These are phyloP conservation scores for Ensete glaucum DNA, from an alignment of 176 grass and related monocot genomes.

Conservation along the genomic window DNA sequence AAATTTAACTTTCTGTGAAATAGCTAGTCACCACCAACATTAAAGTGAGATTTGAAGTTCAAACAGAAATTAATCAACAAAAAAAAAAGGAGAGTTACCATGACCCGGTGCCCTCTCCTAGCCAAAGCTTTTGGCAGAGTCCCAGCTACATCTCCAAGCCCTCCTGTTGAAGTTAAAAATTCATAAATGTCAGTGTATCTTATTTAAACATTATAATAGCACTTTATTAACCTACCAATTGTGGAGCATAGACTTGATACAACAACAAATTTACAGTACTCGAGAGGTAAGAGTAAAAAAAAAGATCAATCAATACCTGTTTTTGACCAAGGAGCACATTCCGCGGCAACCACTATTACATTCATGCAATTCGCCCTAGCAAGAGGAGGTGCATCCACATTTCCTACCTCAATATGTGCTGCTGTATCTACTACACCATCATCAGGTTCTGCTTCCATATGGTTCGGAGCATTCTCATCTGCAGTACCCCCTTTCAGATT, in stretches of 20 bases:
- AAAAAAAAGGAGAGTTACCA: conserved; percentile 30
- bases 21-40: not conserved
- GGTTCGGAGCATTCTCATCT: not conserved
- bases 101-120: conserved; percentile 84
- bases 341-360: conserved; percentile 66
- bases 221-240: too few relatives aligned
- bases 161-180: conserved; percentile 44
- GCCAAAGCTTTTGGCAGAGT: conserved; percentile 94
- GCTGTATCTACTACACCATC: conserved; percentile 9
- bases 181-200: conserved; percentile 6
- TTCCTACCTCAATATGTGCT: conserved; percentile 31
- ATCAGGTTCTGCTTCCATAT: not conserved
- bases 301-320: conserved; percentile 33
- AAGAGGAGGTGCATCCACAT: conserved; percentile 37
- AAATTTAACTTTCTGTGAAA: not conserved
- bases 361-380: conserved; percentile 90
- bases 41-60: not conserved
- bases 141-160: conserved; percentile 87
- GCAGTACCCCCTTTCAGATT: not conserved
- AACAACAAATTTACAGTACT: not conserved
- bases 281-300: not conserved
- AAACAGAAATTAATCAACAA: not conserved
- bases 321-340: conserved; percentile 84
- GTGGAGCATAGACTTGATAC: not conserved
- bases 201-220: not conserved